These are phyloP conservation scores for Diversispora epigaea DNA, from an alignment of 192 early-diverging fungal species.

Conservation along the genomic window DNA sequence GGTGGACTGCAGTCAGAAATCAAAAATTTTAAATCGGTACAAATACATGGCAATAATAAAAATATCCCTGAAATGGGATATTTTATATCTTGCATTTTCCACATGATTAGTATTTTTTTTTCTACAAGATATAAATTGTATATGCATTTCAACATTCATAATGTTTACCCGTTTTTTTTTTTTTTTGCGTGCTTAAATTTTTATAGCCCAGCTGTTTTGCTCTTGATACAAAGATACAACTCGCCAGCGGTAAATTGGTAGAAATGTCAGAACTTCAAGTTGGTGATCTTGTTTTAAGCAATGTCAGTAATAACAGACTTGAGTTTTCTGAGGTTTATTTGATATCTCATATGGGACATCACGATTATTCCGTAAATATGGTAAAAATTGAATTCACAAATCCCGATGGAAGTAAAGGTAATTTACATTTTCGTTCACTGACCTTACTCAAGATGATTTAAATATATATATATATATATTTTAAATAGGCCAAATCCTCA, in stretches of 20 bases:
- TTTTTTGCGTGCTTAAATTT: constrained; percentile 11
- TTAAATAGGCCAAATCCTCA: too few relatives aligned
- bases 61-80: too few relatives aligned
- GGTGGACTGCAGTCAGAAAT: too few relatives aligned
- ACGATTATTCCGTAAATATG: not conserved
- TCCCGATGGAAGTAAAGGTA: constrained; percentile 8
- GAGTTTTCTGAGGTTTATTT: constrained; percentile 16
- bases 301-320: not conserved
- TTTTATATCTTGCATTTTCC: too few relatives aligned
- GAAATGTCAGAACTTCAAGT: constrained; percentile 21
- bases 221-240: constrained; percentile 12
- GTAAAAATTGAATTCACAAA: constrained; percentile 9
- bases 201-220: not conserved
- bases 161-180: not conserved
- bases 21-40: too few relatives aligned
- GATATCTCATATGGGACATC: constrained; percentile 1
- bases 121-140: too few relatives aligned
- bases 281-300: constrained; percentile 1
- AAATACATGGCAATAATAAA: too few relatives aligned
- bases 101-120: too few relatives aligned
- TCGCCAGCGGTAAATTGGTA: not conserved
- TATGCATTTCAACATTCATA: too few relatives aligned
- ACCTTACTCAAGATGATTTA: too few relatives aligned
- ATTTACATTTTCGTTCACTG: not conserved
- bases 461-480: too few relatives aligned